Conservation (phyloP, 257 asterid species). For the Plantago ovata region DNA sequence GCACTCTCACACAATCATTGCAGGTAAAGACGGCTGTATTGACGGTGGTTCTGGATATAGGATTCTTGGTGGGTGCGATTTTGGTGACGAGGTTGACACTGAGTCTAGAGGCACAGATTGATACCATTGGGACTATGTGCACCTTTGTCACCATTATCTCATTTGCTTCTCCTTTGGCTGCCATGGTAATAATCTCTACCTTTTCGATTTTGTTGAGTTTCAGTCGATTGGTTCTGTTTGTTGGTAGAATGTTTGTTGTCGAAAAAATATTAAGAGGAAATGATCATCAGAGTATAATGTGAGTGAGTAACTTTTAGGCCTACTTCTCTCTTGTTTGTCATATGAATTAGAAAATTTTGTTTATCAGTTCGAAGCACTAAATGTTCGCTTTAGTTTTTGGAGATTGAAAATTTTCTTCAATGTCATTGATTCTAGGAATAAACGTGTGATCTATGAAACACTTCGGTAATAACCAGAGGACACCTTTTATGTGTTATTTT, state of each 20-base stretch:
- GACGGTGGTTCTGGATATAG: slow-evolving; percentile 21
- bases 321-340: no score
- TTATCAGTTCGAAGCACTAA: no score
- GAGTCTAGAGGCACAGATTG: slow-evolving; percentile 14
- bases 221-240: neutral
- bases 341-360: no score
- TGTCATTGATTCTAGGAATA: no score
- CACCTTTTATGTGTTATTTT: neutral
- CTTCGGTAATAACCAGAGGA: neutral
- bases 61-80: slow-evolving; percentile 18
- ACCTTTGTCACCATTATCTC: slow-evolving; percentile 23
- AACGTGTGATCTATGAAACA: no score
- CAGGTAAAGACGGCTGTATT: slow-evolving; percentile 27
- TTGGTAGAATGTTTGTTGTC: neutral
- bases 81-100: slow-evolving; percentile 16
- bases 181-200: slow-evolving; percentile 22
- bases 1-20: no score
- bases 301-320: no score
- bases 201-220: neutral
- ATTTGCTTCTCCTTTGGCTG: slow-evolving; percentile 26
- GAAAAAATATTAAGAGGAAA: neutral
- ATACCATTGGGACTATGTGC: slow-evolving; percentile 18
- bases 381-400: no score
- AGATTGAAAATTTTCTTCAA: no score
- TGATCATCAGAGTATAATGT: no score